phyloP scores from a whole-genome alignment of 2,329 filamentous ascomycete species.

The Ophiostoma sp. region DNA sequence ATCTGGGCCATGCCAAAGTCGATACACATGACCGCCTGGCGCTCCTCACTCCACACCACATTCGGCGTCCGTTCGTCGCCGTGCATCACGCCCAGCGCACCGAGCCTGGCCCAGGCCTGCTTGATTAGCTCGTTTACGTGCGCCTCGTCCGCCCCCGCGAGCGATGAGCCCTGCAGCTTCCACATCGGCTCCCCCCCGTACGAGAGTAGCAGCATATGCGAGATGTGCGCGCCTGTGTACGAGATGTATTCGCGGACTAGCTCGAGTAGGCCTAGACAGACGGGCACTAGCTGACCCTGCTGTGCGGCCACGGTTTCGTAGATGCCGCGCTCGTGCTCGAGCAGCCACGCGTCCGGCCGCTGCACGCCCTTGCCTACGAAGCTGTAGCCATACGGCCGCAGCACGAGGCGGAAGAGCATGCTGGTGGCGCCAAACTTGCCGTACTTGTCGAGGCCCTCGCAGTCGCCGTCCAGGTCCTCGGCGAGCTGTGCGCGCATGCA shows the following conservation, averaged over 20 bases:
- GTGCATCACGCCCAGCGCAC: background rate
- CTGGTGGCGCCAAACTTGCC: slow-evolving; percentile 17
- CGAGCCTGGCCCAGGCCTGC: background rate
- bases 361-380: slow-evolving; percentile 20
- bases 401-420: slow-evolving; percentile 17
- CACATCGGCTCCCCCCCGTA: slow-evolving; percentile 16
- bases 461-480: slow-evolving; percentile 13
- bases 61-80: background rate
- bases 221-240: slow-evolving; percentile 11
- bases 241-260: background rate
- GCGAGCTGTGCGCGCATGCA: slow-evolving; percentile 14
- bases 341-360: background rate
- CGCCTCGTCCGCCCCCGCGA: background rate
- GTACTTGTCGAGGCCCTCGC: slow-evolving; percentile 17
- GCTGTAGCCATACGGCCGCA: slow-evolving; percentile 17
- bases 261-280: slow-evolving; percentile 4
- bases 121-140: background rate
- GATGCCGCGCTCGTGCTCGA: background rate
- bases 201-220: slow-evolving; percentile 20
- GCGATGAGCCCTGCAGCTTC: background rate
- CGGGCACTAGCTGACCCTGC: slow-evolving; percentile 18
- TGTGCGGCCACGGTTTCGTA: background rate
- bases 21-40: background rate
- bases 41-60: background rate
- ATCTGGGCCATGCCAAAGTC: slow-evolving; percentile 1